Conservation (phyloP, 225 moss, liverwort and hornwort genomes). For the Marchantia paleacea region DNA sequence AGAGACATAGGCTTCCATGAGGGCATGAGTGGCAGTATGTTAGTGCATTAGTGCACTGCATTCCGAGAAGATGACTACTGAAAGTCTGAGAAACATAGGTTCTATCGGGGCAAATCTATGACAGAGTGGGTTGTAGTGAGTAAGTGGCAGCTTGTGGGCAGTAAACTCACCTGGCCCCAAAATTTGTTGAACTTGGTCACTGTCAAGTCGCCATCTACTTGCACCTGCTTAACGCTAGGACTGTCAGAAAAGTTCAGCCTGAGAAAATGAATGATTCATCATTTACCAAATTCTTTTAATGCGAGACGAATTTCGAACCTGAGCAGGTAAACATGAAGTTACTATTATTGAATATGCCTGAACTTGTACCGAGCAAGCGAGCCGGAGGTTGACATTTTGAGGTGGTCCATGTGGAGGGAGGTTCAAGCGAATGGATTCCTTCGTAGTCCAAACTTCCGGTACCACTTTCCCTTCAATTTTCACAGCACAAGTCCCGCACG, state of each 20-base stretch:
- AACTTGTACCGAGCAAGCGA: constrained; percentile 36
- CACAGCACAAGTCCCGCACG: constrained; percentile 48
- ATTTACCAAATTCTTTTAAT: background rate
- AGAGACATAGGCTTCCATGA: too few relatives aligned
- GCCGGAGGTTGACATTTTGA: constrained; percentile 31
- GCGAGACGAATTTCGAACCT: background rate
- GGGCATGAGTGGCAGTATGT: too few relatives aligned
- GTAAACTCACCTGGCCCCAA: constrained; percentile 35
- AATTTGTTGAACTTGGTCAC: constrained; percentile 42
- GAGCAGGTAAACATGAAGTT: background rate
- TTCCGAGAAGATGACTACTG: background rate
- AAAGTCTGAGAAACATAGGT: background rate
- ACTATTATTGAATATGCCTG: background rate
- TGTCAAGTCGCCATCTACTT: constrained; percentile 30
- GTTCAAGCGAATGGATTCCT: constrained; percentile 29
- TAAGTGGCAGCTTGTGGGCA: background rate
- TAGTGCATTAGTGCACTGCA: too few relatives aligned
- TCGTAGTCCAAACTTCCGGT: constrained; percentile 17
- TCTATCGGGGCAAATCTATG: too few relatives aligned
- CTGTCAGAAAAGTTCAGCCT: background rate
- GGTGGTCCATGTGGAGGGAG: constrained; percentile 32
- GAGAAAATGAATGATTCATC: background rate
- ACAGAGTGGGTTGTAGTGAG: background rate
- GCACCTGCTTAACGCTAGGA: constrained; percentile 27
- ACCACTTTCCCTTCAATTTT: constrained; percentile 30